Conservation (phyloP, 2,329 filamentous ascomycete species). For the Volutella citrinella region DNA sequence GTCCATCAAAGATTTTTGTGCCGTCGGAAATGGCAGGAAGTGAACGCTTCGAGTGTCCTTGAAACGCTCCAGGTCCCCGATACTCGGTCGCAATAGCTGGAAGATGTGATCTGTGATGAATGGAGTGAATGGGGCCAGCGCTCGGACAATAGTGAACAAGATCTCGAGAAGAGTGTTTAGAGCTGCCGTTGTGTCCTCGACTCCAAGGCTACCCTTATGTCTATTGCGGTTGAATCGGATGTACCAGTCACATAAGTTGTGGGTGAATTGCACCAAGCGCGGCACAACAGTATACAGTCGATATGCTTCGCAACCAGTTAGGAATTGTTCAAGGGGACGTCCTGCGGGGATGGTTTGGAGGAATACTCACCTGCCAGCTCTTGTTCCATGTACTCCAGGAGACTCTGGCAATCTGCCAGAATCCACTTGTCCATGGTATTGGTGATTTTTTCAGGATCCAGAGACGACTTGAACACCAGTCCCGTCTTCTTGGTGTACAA, state of each 20-base stretch:
- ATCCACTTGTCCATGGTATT: constrained; percentile 87
- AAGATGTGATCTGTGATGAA: constrained; percentile 91
- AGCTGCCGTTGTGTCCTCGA: constrained; percentile 73
- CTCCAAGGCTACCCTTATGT: constrained; percentile 69
- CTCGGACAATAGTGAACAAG: constrained; percentile 77
- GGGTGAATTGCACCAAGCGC: constrained; percentile 70
- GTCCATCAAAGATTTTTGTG: constrained; percentile 79
- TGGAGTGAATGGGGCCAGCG: constrained; percentile 82
- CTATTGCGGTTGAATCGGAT: constrained; percentile 85
- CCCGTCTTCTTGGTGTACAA: constrained; percentile 21
- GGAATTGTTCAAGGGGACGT: no score
- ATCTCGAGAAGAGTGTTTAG: constrained; percentile 87
- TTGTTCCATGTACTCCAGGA: constrained; percentile 80
- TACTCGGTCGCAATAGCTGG: constrained; percentile 71
- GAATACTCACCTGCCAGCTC: constrained; percentile 76
- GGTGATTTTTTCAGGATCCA: constrained; percentile 10
- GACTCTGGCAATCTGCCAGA: constrained; percentile 77
- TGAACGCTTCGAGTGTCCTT: constrained; percentile 78
- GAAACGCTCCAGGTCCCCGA: constrained; percentile 61
- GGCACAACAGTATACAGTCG: constrained; percentile 83
- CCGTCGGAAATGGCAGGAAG: constrained; percentile 80
- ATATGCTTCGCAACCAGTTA: constrained; percentile 55
- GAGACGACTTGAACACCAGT: constrained; percentile 14
- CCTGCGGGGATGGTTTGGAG: no score
- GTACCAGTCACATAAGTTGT: constrained; percentile 90